Base-by-base conservation (phyloP, 148 eudicot genomes). In the Euryodendron excelsum region DNA sequence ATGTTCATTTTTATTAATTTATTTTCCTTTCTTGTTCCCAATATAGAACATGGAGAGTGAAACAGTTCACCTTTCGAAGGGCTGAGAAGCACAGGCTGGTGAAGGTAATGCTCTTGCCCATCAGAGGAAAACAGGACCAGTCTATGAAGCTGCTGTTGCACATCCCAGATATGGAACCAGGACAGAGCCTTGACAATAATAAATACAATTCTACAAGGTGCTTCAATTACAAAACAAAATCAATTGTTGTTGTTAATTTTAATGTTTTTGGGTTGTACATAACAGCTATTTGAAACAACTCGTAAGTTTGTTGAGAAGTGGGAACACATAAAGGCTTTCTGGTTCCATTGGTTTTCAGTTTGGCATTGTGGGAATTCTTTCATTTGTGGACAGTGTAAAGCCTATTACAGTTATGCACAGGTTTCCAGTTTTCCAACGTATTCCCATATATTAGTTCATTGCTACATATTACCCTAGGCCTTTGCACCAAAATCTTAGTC, bases 271-370 rank as follows among this genome's bases (percentile, higher is more conserved):
- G 66, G 74, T 75, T 37, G 77, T 80, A 73, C 74, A 73, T 76
- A 81, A 80, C 67, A 53, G 75, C 27, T 52, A 25, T 72, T 72
- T 72, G 34, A 77, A 74, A 27, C 45, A 66, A n/a, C 63, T 59
- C 68, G 67, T 30, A 55, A 65, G 58, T 27, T 58, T 74, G 73
- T 64, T 31, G 56, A 68, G 28, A 30, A 9, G 44, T 52, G 52
- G 48, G 30, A 28, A 53, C 25, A 60, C 50, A 80, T 41, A 41
- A 20, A 48, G 63, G 59, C 45, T 11, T 31, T 44, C 25, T 28
- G 30, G 45, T 78, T 75, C 37, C 7, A 5, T 41, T 41, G 5
- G 45, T 41, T 41, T 41, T 41, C 45, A 41, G 45, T 41, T 41
- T 41, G 45, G 45, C 9, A 41, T 41, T 41, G 45, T 41, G 45